These are phyloP conservation scores for Scutellaria barbata DNA, from an alignment of 257 asterid species.

Conservation along the genomic window DNA sequence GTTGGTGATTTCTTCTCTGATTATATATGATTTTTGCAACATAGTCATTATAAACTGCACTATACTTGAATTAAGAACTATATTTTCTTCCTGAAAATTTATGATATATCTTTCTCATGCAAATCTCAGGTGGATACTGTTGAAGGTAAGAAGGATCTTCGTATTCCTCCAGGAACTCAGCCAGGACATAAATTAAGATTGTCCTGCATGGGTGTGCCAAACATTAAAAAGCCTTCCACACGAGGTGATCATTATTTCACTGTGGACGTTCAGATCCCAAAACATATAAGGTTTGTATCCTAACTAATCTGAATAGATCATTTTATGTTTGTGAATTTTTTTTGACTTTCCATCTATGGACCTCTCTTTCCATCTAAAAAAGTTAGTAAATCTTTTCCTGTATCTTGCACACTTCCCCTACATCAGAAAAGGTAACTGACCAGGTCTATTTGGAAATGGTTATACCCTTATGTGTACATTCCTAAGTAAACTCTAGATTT, in stretches of 20 bases:
- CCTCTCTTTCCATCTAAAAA: conserved; percentile 1
- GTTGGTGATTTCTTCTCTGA: conserved; percentile 19
- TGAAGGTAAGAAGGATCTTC: conserved; percentile 83
- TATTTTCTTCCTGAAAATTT: conserved; percentile 23
- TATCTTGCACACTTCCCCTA: conserved; percentile 5
- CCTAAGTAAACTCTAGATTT: background rate
- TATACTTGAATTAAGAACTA: conserved; percentile 4
- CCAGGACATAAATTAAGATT: conserved; percentile 81
- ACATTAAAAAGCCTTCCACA: conserved; percentile 66
- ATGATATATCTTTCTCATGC: conserved; percentile 26
- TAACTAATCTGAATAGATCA: conserved; percentile 15
- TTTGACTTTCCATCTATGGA: conserved; percentile 12
- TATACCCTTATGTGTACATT: background rate
- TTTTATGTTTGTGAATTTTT: conserved; percentile 13
- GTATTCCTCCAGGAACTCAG: conserved; percentile 86
- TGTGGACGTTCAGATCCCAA: conserved; percentile 81
- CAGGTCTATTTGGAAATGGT: conserved; percentile 6
- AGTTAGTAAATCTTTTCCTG: conserved; percentile 4
- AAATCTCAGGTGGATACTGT: conserved; percentile 78
- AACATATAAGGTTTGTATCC: conserved; percentile 64
- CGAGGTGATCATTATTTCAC: conserved; percentile 91
- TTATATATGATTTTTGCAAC: conserved; percentile 28
- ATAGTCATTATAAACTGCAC: conserved; percentile 12
- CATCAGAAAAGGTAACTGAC: conserved; percentile 4
- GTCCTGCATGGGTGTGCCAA: conserved; percentile 85